A percentile compares a stretch with the other conserved stretches of the same genome.
Conservation (phyloP, 805 yeast species). For the Pichia scutulata region DNA sequence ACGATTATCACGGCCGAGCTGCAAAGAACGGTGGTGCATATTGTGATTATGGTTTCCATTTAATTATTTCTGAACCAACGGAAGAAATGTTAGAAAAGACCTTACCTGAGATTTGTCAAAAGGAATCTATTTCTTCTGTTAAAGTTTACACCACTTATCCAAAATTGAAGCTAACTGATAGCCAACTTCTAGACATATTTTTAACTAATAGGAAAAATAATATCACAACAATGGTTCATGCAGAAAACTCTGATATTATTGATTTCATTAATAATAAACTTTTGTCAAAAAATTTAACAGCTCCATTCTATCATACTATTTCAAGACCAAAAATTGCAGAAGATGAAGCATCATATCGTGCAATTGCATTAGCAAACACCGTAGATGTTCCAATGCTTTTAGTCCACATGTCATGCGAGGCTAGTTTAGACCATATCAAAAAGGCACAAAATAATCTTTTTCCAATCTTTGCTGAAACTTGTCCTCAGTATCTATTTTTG, state of each 20-base stretch:
- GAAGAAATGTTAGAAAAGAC: slow-evolving; percentile 14
- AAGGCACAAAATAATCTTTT: slow-evolving; percentile 33
- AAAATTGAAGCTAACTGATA: slow-evolving; percentile 31
- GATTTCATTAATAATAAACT: slow-evolving; percentile 24
- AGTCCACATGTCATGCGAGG: slow-evolving; percentile 39
- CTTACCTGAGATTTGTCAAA: slow-evolving; percentile 27
- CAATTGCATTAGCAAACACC: slow-evolving; percentile 33
- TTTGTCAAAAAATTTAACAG: slow-evolving; percentile 29
- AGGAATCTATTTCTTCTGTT: slow-evolving; percentile 31
- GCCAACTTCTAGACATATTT: slow-evolving; percentile 31
- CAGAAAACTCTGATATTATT: slow-evolving; percentile 41
- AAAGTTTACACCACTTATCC: slow-evolving; percentile 41
- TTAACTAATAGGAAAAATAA: slow-evolving; percentile 31
- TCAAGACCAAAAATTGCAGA: slow-evolving; percentile 38
- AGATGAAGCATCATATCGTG: slow-evolving; percentile 42
- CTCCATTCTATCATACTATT: slow-evolving; percentile 37
- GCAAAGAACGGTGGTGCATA: slow-evolving; percentile 11
- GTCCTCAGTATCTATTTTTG: slow-evolving; percentile 41
- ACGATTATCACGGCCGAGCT: slow-evolving; percentile 15
- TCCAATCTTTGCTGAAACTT: slow-evolving; percentile 40
- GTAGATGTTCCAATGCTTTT: slow-evolving; percentile 39
- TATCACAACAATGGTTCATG: slow-evolving; percentile 43
- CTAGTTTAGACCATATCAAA: slow-evolving; percentile 33
- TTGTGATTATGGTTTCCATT: slow-evolving; percentile 21
- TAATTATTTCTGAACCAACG: slow-evolving; percentile 12